Evolutionary conservation across 106 monocot species (phyloP), one percentile per base, ranked within the genome.

Genomic region (Xerophyta viscosa): DNA sequence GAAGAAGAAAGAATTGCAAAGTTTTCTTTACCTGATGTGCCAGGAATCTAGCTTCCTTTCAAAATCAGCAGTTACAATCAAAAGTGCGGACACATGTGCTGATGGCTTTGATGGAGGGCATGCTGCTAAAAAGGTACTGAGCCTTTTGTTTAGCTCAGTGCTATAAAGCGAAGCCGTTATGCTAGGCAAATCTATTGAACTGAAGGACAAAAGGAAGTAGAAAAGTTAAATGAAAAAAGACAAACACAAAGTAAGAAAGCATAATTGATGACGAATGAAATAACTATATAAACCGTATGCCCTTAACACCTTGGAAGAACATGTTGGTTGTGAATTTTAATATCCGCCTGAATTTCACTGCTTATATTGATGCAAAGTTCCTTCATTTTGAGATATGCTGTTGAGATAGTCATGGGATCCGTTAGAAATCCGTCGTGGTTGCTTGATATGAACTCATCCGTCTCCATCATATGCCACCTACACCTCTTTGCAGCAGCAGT

Each of bases 351-450:
- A 65, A 96, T 96, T 42, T 96, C 96, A 41, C 58, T 58, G 56
- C 76, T 68, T 62, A 89, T 78, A 50, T 71, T 82, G 19, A 57
- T 63, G 56, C 96, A 96, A 6, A 96, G 51, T 33, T n/a, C n/a
- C 53, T 78, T 96, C 96, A 96, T 88, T 67, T 86, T 96, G 5
- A 67, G 64, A 71, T 96, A 96, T 67, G 96, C 96, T 22, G 84
- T 77, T 27, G 75, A 75, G 28, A 89, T 73, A 3, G 70, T 76
- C 41, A 86, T 67, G n/a, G 81, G 76, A 27, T 96, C 96, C 18
- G 71, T 71, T 10, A 71, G 94, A 46, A 82, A 55, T 17, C 65
- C 66, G 39, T 94, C 94, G 29, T 20, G 57, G 48, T 83, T 92
- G 56, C 51, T 63, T 37, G 75, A 72, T 66, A 84, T n/a, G n/a